Percentiles rank a stretch among this genome's conserved stretches.
phyloP scores from a whole-genome alignment of 768 basidiomycete species.

The Mrakia hoshinonis region DNA sequence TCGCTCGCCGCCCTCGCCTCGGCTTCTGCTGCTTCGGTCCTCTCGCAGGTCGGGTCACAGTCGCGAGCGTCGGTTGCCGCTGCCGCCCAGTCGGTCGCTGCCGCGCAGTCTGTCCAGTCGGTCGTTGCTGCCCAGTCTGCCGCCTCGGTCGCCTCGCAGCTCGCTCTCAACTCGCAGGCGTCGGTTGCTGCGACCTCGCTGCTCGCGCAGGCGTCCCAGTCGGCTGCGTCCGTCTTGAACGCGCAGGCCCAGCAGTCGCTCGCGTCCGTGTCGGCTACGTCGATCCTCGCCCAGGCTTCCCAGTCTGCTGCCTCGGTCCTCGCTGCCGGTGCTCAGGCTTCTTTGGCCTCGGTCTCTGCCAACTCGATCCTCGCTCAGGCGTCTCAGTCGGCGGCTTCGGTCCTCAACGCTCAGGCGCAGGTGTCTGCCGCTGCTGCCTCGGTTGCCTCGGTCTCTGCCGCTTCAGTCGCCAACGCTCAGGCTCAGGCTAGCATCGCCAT shows the following conservation, averaged over 20 bases:
- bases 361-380: too few relatives aligned
- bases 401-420: neutral
- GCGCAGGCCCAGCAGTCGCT: neutral
- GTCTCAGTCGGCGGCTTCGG: neutral
- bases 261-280: neutral
- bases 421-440: conserved; percentile 13
- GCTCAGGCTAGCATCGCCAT: neutral
- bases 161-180: neutral
- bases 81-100: neutral
- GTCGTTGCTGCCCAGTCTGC: neutral
- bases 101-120: neutral
- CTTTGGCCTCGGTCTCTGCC: neutral
- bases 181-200: conserved; percentile 6
- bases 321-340: conserved; percentile 12
- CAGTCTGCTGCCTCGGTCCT: neutral
- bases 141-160: neutral
- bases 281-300: conserved; percentile 1
- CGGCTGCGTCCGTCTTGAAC: neutral
- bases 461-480: neutral
- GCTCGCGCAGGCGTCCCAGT: neutral
- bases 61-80: neutral
- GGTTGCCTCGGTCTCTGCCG: neutral
- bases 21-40: neutral
- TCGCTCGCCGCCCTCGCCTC: neutral
- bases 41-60: neutral